These are phyloP conservation scores for Yamadazyma endophytica DNA, from an alignment of 805 yeast species.

Conservation along the genomic window DNA sequence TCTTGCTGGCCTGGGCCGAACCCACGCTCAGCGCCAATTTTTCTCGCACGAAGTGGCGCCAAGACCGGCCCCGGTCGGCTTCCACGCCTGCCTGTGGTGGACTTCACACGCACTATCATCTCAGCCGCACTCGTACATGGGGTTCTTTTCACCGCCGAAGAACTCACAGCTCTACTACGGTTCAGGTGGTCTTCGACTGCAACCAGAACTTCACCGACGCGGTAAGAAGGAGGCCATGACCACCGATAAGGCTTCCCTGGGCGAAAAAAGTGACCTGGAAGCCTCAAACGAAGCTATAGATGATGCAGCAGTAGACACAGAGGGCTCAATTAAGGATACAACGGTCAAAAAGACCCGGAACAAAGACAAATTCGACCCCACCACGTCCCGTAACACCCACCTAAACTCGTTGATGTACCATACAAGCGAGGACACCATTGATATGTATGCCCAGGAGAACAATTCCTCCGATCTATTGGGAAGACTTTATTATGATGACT, in stretches of 20 bases:
- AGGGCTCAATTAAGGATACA: constrained; percentile 6
- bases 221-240: background rate
- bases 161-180: constrained; percentile 6
- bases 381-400: constrained; percentile 34
- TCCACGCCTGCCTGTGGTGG: too few species aligned
- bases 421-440: constrained; percentile 34
- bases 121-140: constrained; percentile 8
- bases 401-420: constrained; percentile 36
- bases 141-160: constrained; percentile 12
- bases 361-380: constrained; percentile 14
- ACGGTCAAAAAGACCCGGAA: constrained; percentile 9
- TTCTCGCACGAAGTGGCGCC: too few species aligned
- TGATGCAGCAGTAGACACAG: constrained; percentile 3
- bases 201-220: constrained; percentile 1
- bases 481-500: constrained; percentile 40
- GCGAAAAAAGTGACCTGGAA: too few species aligned
- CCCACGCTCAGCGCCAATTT: too few species aligned
- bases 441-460: constrained; percentile 33
- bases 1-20: too few species aligned
- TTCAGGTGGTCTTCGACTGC: too few species aligned
- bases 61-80: too few species aligned
- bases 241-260: too few species aligned
- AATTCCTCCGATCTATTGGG: constrained; percentile 38
- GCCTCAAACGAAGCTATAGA: background rate
- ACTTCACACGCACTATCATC: too few species aligned